Conservation (phyloP, 2,329 filamentous ascomycete genomes). For the Ophiostoma himal-ulmi region DNA sequence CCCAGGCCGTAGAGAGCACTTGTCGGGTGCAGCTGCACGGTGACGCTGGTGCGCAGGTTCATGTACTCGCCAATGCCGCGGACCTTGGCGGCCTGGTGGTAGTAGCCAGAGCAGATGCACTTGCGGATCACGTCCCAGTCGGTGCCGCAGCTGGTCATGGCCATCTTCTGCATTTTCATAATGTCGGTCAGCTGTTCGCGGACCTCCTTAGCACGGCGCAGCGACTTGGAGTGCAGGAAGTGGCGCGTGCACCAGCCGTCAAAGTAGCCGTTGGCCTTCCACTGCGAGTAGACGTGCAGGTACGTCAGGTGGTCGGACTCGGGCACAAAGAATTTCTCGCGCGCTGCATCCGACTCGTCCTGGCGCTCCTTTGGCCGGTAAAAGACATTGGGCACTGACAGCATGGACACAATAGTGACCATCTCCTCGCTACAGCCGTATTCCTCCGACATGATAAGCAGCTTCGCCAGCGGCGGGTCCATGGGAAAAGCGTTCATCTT, state of each 20-base stretch:
- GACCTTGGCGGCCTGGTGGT: conserved; percentile 93
- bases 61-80: conserved; percentile 97
- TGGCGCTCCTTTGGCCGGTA: conserved; percentile 94
- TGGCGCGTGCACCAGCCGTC: conserved; percentile 91
- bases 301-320: conserved; percentile 96
- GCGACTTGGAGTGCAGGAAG: conserved; percentile 90
- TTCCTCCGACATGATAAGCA: conserved; percentile 83
- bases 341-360: conserved; percentile 89
- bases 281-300: conserved; percentile 91
- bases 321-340: conserved; percentile 97
- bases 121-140: conserved; percentile 95
- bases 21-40: conserved; percentile 89
- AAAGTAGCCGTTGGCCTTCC: conserved; percentile 82
- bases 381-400: conserved; percentile 93
- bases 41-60: conserved; percentile 90
- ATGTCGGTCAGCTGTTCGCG: conserved; percentile 90
- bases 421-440: conserved; percentile 96
- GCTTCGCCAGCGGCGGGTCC: conserved; percentile 91
- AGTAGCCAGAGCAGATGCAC: conserved; percentile 96
- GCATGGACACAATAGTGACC: conserved; percentile 96
- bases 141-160: conserved; percentile 79
- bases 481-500: conserved; percentile 98
- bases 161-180: conserved; percentile 89
- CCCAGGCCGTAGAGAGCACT: conserved; percentile 87
- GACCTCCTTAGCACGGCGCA: conserved; percentile 88